Evolutionary conservation across 2,329 filamentous ascomycete genomes (phyloP), one percentile per base, ranked within the genome.

Genomic region (Neopestalotiopsis sp.): DNA sequence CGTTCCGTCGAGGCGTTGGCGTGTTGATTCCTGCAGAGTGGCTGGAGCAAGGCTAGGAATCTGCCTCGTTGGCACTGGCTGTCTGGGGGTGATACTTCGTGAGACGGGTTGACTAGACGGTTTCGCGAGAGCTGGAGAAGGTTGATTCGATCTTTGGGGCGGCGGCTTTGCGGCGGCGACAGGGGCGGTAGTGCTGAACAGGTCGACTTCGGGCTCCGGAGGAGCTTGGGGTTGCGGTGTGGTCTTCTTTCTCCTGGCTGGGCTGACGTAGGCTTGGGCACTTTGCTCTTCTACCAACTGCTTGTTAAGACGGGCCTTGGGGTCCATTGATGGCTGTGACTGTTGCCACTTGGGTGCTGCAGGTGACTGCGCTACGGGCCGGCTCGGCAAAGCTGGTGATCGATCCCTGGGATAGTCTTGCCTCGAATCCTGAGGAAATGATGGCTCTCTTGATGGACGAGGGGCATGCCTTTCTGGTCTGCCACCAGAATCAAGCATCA

Each of bases 211-310:
- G 2, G 81, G 78, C 70, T 84, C 81, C 7, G 81, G 71, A 49
- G 80, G 76, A 12, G 83, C 83, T 71, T 81, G 78, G 24, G 84
- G 81, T 63, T 85, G 84, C 32, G 84, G 87, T 10, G 87, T 85
- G 2, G 89, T 80, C 79, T 91, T 94, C 79, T 91, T 95, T 76
- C 94, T 89, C 73, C 94, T 88, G 28, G 93, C 93, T 63, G 94
- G 93, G 77, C 95, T 98, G 68, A 98, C 87, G 78, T 98, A 98
- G 38, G 91, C 92, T 74, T 97, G 90, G 14, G 93, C 88, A 63
- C 89, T 91, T 78, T 97, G 91, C 71, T 97, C 92, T 76, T 97
- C 94, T 12, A 92, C 86, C 0, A 89, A 88, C 76, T 94, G 88
- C 73, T 92, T 90, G 70, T 87, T 93, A 13, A 97, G 84, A 67